Conservation (phyloP, 305 asterid genomes). For the Fraxinus xanthoxyloides region DNA sequence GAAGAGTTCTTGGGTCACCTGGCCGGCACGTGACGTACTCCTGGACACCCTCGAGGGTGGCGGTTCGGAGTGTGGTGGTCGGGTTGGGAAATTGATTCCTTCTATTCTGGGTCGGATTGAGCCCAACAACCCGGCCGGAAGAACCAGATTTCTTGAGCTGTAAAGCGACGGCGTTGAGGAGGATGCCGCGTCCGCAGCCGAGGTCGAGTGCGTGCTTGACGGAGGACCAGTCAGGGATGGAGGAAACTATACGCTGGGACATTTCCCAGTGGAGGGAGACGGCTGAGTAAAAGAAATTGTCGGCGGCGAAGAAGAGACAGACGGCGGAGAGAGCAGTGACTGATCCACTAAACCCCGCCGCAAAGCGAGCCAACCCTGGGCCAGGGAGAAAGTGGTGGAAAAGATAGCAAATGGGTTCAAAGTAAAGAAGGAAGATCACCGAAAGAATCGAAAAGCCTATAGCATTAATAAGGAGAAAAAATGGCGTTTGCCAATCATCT, state of each 20-base stretch:
- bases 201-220: slow-evolving; percentile 91
- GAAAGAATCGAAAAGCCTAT: slow-evolving; percentile 59
- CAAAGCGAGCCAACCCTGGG: slow-evolving; percentile 70
- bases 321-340: slow-evolving; percentile 89
- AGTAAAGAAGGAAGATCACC: slow-evolving; percentile 64
- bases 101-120: slow-evolving; percentile 36
- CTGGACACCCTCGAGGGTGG: slow-evolving; percentile 86
- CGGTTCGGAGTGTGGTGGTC: slow-evolving; percentile 62
- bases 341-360: slow-evolving; percentile 84
- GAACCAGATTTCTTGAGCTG: slow-evolving; percentile 94
- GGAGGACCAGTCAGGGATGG: slow-evolving; percentile 87
- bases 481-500: slow-evolving; percentile 87
- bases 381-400: slow-evolving; percentile 60
- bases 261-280: slow-evolving; percentile 89
- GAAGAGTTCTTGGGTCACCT: slow-evolving; percentile 83
- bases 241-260: slow-evolving; percentile 86
- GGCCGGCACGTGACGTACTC: slow-evolving; percentile 96
- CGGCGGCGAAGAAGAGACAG: slow-evolving; percentile 83
- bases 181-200: slow-evolving; percentile 93
- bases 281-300: slow-evolving; percentile 80
- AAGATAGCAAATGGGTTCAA: slow-evolving; percentile 66
- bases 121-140: slow-evolving; percentile 90
- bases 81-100: slow-evolving; percentile 29
- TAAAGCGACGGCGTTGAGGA: slow-evolving; percentile 86
- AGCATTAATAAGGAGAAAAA: slow-evolving; percentile 71